Conservation (phyloP, 208 protist species). For the Phytomonas francai region DNA sequence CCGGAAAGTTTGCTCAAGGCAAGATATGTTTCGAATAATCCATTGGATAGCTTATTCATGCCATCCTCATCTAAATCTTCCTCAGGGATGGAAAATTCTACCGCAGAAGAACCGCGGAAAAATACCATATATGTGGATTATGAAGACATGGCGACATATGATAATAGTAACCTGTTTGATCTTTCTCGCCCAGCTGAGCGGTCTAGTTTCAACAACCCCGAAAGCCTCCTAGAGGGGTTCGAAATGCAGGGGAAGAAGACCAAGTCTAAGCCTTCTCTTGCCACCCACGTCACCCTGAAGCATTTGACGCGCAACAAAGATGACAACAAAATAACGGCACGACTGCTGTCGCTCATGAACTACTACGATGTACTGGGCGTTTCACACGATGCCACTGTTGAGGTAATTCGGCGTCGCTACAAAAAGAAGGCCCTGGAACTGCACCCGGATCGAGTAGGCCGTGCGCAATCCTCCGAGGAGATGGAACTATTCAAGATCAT, state of each 20-base stretch:
- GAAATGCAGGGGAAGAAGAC: conserved; percentile 40
- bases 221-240: conserved; percentile 64
- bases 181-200: conserved; percentile 39
- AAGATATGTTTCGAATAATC: neutral
- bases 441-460: conserved; percentile 73
- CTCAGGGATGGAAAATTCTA: neutral
- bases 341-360: conserved; percentile 80
- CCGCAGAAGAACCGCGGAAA: neutral
- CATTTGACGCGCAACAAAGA: conserved; percentile 56
- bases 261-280: conserved; percentile 5
- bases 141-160: conserved; percentile 7
- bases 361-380: conserved; percentile 89
- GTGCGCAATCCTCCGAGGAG: conserved; percentile 66
- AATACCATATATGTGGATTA: conserved; percentile 24
- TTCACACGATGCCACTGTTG: conserved; percentile 40
- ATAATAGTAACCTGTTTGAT: conserved; percentile 50
- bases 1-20: neutral
- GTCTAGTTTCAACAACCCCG: conserved; percentile 37
- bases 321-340: conserved; percentile 64
- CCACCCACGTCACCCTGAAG: conserved; percentile 27
- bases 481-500: conserved; percentile 85
- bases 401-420: conserved; percentile 71
- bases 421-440: conserved; percentile 82
- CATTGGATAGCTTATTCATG: neutral
- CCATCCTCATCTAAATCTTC: neutral